Conservation (phyloP, 2,329 filamentous ascomycete genomes). For the Aspergillus vadensis region DNA sequence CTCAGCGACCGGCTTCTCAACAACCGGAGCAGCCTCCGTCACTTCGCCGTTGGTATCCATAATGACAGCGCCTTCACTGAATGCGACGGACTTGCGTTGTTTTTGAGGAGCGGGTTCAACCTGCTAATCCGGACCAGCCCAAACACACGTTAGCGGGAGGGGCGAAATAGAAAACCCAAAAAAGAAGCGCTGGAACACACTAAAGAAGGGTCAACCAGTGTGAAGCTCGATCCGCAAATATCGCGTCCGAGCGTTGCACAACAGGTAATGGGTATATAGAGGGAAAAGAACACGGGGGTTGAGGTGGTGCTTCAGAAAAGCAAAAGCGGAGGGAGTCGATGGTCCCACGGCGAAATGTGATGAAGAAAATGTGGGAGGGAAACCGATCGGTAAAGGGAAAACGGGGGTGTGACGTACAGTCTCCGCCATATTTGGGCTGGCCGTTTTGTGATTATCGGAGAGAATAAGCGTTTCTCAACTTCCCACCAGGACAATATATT, state of each 20-base stretch:
- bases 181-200: neutral
- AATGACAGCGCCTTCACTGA: conserved; percentile 82
- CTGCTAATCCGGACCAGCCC: conserved; percentile 37
- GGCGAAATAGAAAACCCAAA: conserved; percentile 13
- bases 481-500: neutral
- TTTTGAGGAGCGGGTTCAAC: conserved; percentile 60
- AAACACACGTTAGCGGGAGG: conserved; percentile 33
- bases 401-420: conserved; percentile 44
- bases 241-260: neutral
- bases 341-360: neutral
- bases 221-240: neutral
- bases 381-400: conserved; percentile 38
- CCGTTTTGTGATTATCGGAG: neutral
- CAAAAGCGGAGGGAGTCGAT: neutral
- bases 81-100: conserved; percentile 90
- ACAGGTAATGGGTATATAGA: neutral
- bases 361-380: conserved; percentile 45
- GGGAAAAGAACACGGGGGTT: neutral
- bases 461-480: neutral
- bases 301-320: neutral
- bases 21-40: conserved; percentile 69
- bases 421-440: conserved; percentile 42
- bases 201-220: too few species aligned
- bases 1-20: conserved; percentile 70
- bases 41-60: conserved; percentile 89